Evolutionary conservation across 139 green algal species (phyloP), one percentile per base, ranked within the genome.

Genomic region (Desmodesmus armatus): DNA sequence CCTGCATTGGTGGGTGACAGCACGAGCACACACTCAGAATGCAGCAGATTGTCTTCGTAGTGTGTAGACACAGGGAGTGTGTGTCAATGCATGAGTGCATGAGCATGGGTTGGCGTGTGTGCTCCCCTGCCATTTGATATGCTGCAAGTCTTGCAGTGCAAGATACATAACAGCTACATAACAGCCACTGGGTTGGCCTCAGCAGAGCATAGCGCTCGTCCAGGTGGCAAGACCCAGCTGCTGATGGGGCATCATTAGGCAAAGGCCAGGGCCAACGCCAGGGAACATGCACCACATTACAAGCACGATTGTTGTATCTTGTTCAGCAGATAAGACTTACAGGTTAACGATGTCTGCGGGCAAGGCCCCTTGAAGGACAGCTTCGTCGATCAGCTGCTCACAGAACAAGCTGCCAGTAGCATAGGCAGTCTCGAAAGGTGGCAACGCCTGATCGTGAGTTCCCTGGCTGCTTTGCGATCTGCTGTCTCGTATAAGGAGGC

Each of bases 321-420:
- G n/a, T n/a, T n/a, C n/a, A n/a, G n/a, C n/a, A n/a, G n/a, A n/a
- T n/a, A n/a, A n/a, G 47, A 55, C 47, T 55, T 55, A 55, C 47
- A 55, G 13, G 7, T 7, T 13, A 55, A 13, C 7, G 47, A 79
- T n/a, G 15, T 65, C 44, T 17, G 72, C 43, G 44, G 72, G 31
- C 27, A 23, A 3, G 41, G 29, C 11, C n/a, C 29, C 13, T 6
- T 15, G 5, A 0, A 76, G 37, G 19, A 76, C 15, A 9, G 27
- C 31, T 65, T 55, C 72, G 25, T 43, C 25, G 19, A 79, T 19
- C 13, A 79, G 11, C 15, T 27, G 41, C 29, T 65, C 72, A 33
- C 9, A 63, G 6, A 55, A 79, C 43, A 55, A 63, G n/a, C 43
- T 63, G 43, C 72, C 72, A 65, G 27, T 43, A 19, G 72, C 72